phyloP scores from a whole-genome alignment of 805 yeast species.

The Naumovozyma dairenensis region DNA sequence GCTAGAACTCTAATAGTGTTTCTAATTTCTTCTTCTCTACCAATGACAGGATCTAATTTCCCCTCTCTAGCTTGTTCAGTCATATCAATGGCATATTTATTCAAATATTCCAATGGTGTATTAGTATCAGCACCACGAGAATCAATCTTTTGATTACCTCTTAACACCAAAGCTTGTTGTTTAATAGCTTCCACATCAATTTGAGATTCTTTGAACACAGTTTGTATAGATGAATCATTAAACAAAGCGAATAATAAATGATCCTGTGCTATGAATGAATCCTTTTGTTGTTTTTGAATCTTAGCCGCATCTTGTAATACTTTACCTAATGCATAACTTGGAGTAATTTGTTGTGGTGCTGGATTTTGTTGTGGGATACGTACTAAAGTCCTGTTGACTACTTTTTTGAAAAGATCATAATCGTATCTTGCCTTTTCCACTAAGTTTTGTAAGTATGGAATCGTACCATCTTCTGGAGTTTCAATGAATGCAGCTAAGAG shows the following conservation, averaged over 20 bases:
- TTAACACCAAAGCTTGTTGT: conserved; percentile 64
- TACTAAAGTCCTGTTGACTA: conserved; percentile 72
- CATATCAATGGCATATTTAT: conserved; percentile 86
- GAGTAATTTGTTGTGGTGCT: conserved; percentile 71
- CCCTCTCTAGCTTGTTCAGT: conserved; percentile 92
- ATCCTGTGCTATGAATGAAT: conserved; percentile 86
- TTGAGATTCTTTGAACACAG: conserved; percentile 60
- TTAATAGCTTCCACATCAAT: conserved; percentile 64
- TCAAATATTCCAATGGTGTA: conserved; percentile 68
- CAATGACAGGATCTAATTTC: conserved; percentile 94
- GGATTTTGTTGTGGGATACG: conserved; percentile 83
- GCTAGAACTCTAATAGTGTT: conserved; percentile 90
- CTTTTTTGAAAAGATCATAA: conserved; percentile 68
- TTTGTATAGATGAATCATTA: conserved; percentile 64
- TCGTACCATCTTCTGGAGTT: conserved; percentile 42
- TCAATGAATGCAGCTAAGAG: conserved; percentile 83
- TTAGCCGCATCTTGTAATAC: conserved; percentile 66
- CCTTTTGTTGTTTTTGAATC: conserved; percentile 80
- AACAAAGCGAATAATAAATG: conserved; percentile 78
- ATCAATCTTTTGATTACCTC: conserved; percentile 89
- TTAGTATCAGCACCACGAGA: conserved; percentile 91
- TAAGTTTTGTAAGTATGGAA: conserved; percentile 67
- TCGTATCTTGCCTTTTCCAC: conserved; percentile 83
- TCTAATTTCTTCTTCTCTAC: conserved; percentile 97
- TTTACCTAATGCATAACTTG: conserved; percentile 67